These are phyloP conservation scores for Erysimum cheiri DNA, from an alignment of 441 rosid genomes.

Conservation along the genomic window DNA sequence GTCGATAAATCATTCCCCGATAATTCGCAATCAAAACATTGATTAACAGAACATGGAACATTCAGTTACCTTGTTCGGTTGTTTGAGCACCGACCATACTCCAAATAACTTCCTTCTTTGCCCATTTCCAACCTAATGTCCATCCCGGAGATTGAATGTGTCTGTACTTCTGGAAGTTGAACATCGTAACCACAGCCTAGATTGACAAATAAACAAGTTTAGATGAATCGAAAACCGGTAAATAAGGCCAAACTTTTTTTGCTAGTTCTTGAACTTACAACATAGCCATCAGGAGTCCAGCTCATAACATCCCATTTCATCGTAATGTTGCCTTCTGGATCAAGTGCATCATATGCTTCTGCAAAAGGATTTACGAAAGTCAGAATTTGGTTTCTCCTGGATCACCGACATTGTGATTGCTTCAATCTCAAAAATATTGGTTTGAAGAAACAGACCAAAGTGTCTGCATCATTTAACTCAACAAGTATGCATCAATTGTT, in stretches of 20 bases:
- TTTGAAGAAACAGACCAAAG: constrained; percentile 5
- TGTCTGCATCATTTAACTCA: background rate
- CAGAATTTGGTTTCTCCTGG: constrained; percentile 23
- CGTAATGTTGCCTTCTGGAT: constrained; percentile 73
- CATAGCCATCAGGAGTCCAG: constrained; percentile 84
- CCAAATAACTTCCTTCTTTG: constrained; percentile 77
- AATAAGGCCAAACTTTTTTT: background rate
- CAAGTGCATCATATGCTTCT: constrained; percentile 68
- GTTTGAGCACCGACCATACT: constrained; percentile 63
- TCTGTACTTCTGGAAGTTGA: constrained; percentile 70
- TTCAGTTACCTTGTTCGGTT: constrained; percentile 59
- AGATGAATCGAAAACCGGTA: background rate
- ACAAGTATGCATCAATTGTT: background rate
- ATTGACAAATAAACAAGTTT: constrained; percentile 12
- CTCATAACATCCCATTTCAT: constrained; percentile 76
- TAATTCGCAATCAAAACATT: background rate
- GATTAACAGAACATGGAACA: background rate
- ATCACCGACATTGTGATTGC: constrained; percentile 1
- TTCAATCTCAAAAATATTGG: constrained; percentile 8
- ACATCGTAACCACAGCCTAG: constrained; percentile 70
- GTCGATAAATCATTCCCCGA: background rate
- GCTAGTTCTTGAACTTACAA: constrained; percentile 53
- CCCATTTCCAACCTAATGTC: constrained; percentile 80
- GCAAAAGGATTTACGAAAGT: constrained; percentile 32
- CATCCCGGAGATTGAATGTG: constrained; percentile 73